Conservation (phyloP, 202 grass and related monocot species). For the Alloteropsis angusta region DNA sequence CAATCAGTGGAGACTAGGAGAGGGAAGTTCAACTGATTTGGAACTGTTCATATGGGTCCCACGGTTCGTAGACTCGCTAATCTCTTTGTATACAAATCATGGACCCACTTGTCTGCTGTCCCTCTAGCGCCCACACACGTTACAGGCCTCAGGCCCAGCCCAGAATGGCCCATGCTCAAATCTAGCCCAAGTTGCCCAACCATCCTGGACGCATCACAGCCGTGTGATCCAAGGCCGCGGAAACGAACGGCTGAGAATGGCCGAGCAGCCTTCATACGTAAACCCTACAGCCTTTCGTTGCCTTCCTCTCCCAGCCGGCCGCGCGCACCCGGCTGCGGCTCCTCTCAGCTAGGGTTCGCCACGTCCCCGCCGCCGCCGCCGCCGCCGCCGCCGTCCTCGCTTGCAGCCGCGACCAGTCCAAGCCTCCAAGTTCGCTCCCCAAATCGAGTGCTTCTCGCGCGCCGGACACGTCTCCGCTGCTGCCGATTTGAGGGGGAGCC, state of each 20-base stretch:
- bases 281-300: neutral
- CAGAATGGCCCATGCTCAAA: neutral
- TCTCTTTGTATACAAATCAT: no score
- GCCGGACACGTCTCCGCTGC: neutral
- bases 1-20: no score
- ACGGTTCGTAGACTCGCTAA: no score
- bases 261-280: neutral
- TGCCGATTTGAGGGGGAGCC: neutral
- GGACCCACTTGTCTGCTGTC: no score
- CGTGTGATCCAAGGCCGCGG: neutral
- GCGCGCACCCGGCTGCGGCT: neutral
- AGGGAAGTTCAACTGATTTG: no score
- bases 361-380: no score
- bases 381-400: neutral
- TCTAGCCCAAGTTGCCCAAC: neutral
- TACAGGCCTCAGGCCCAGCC: neutral
- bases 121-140: no score
- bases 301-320: neutral
- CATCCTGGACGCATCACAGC: neutral
- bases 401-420: neutral
- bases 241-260: neutral
- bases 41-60: no score
- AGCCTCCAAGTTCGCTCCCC: neutral
- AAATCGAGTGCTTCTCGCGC: neutral
- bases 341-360: neutral